Base-by-base conservation (phyloP, 495 filamentous ascomycete species). In the Tuber calosporum region DNA sequence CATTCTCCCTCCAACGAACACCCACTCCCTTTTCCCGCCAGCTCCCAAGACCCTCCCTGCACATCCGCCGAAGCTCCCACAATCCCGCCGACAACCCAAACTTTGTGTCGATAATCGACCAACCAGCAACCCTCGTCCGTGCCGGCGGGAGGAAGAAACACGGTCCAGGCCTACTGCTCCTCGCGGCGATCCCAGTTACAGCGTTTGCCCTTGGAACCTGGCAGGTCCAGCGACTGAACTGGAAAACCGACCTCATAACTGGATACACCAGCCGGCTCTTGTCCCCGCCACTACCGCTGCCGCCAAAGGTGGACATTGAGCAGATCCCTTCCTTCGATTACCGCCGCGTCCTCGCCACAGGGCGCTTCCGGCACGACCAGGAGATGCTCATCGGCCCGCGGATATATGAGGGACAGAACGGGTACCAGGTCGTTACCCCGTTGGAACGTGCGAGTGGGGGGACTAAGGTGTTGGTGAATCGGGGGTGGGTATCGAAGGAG, bases 331-430 rank as follows among this genome's bases (percentile, higher is more conserved):
- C 96, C 58, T 99, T 99, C 82, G 94, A 99, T 83, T 97, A 94
- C 85, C 89, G 95, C 38, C 88, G 93, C 62, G 91, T 99, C 58
- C 86, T 86, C 72, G 89, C 93, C n/a, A 88, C 86, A 0, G 95
- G 95, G 22, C 82, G 82, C 42, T 89, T 91, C 74, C 85, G 90
- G 15, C 95, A 99, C 83, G 93, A 97, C 80, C 88, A 91, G 82
- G 95, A 99, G 84, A 98, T 98, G 94, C 85, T 99, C 20, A 86
- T 99, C 71, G 95, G 95, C 19, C 95, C 95, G 66, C 90, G 95
- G 30, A 89, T 97, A 83, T 87, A 87, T 62, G 94, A 99, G 58
- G 94, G 93, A 48, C 87, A 95, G 80, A 89, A 97, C 80, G 95
- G 95, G 0, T 99, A 88, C 84, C 85, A 93, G 71, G 96, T 98